Evolutionary conservation across 2,329 filamentous ascomycete species (phyloP).

Genomic region (Penicillium sp.): DNA sequence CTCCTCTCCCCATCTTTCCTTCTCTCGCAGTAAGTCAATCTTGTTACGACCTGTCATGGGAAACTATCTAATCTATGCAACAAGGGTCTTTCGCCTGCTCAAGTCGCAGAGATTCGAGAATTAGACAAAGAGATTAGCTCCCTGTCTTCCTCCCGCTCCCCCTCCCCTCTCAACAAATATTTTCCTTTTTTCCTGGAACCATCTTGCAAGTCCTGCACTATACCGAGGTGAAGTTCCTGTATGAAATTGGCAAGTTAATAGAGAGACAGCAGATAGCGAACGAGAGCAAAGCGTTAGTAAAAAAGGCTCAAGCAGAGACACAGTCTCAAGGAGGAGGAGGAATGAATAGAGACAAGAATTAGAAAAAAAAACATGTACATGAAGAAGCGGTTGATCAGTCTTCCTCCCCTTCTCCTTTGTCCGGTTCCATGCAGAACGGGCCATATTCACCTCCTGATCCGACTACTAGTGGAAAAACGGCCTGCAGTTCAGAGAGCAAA

Average conservation of each 20-base stretch:
- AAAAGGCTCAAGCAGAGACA: not conserved
- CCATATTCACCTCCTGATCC: not conserved
- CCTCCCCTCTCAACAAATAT: no score
- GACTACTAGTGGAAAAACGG: constrained; percentile 6
- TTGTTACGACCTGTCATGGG: no score
- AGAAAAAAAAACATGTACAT: not conserved
- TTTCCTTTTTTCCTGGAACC: no score
- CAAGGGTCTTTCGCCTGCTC: no score
- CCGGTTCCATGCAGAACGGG: not conserved
- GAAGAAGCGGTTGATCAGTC: not conserved
- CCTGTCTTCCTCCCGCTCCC: no score
- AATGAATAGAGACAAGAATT: not conserved
- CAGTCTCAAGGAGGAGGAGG: not conserved
- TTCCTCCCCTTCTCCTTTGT: not conserved
- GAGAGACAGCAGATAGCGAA: not conserved
- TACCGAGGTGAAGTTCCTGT: not conserved
- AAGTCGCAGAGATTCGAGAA: no score
- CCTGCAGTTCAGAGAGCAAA: not conserved
- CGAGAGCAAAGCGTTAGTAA: not conserved
- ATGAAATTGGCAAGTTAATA: not conserved
- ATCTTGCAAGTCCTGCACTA: no score
- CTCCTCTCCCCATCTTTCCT: no score
- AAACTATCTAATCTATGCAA: no score
- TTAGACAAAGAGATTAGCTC: no score
- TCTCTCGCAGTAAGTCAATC: no score